These are phyloP conservation scores for Metschnikowia anglica DNA, from an alignment of 805 yeast species.

Conservation along the genomic window DNA sequence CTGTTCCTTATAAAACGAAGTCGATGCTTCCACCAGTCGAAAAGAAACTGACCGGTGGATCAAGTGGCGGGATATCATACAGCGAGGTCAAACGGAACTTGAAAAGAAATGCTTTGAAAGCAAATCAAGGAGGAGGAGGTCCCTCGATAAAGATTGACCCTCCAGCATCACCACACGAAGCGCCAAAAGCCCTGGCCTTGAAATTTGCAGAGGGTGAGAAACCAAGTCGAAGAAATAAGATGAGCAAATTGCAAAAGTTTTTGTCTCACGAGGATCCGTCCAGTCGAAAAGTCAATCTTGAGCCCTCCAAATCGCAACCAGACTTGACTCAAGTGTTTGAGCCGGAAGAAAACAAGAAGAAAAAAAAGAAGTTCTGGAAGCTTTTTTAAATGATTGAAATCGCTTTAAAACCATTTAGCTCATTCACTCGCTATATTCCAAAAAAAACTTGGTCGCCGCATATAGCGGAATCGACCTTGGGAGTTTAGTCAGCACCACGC, in stretches of 20 bases:
- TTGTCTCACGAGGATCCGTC: slow-evolving; percentile 38
- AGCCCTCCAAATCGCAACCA: slow-evolving; percentile 42
- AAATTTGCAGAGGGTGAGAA: slow-evolving; percentile 26
- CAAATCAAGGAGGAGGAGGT: slow-evolving; percentile 10
- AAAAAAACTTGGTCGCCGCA: neutral
- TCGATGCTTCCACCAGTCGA: slow-evolving; percentile 38
- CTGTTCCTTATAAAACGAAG: slow-evolving; percentile 42
- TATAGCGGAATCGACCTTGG: too few relatives aligned
- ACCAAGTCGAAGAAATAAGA: slow-evolving; percentile 16
- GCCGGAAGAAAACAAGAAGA: slow-evolving; percentile 23
- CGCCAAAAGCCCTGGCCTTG: slow-evolving; percentile 30
- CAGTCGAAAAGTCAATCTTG: slow-evolving; percentile 25
- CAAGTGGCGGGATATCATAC: slow-evolving; percentile 27
- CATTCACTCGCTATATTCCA: neutral
- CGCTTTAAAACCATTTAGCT: neutral
- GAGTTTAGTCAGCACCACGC: too few relatives aligned
- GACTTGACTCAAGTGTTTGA: slow-evolving; percentile 21
- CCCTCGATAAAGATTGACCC: slow-evolving; percentile 10
- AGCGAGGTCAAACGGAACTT: slow-evolving; percentile 35
- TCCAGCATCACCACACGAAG: slow-evolving; percentile 10
- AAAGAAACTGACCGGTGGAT: slow-evolving; percentile 9
- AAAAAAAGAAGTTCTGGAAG: slow-evolving; percentile 38
- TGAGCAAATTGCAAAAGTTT: slow-evolving; percentile 30
- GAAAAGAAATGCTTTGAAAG: slow-evolving; percentile 20
- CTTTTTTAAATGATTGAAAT: slow-evolving; percentile 20